Evolutionary conservation across 2,329 filamentous ascomycete genomes (phyloP), one percentile per base, ranked within the genome.

Genomic region (Fusarium secorum): DNA sequence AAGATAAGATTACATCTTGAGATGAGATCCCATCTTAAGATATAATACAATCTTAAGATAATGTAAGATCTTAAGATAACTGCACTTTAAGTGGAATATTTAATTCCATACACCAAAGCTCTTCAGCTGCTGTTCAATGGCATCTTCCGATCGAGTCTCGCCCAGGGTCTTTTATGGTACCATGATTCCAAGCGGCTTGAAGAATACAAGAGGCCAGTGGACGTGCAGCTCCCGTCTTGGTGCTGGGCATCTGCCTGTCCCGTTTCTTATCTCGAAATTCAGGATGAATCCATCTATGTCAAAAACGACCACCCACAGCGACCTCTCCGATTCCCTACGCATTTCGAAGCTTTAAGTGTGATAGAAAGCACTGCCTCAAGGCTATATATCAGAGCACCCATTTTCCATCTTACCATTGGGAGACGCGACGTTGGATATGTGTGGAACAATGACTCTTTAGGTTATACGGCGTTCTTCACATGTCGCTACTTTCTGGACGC

Each of bases 101-200:
- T n/a, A n/a, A n/a, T n/a, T n/a, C n/a, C n/a, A n/a, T n/a, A n/a
- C n/a, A n/a, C n/a, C n/a, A n/a, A n/a, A n/a, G n/a, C n/a, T n/a
- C n/a, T n/a, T n/a, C n/a, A n/a, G n/a, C n/a, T n/a, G n/a, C n/a
- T n/a, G n/a, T 44, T 20, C 7, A 44, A 26, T 0, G 41, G 24
- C 5, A 2, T 44, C 22, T 44, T 44, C 11, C 41, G 41, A 4
- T 0, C 4, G 5, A 44, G 11, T 20, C 11, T 44, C 7, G 41
- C 41, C 0, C 24, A 44, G 11, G 39, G 39, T 1, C 22, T 18
- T 24, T 5, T 44, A 10, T 44, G 41, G 41, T 20, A 13, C 4
- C 22, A 42, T 18, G 2, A 1, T 1, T 3, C 15, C 10, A 18
- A 6, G 2, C 4, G 1, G 15, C 10, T 7, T 5, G 3, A 18